Evolutionary conservation across 73 alveolate species (phyloP).

Genomic region (Paraurostyla sp.): DNA sequence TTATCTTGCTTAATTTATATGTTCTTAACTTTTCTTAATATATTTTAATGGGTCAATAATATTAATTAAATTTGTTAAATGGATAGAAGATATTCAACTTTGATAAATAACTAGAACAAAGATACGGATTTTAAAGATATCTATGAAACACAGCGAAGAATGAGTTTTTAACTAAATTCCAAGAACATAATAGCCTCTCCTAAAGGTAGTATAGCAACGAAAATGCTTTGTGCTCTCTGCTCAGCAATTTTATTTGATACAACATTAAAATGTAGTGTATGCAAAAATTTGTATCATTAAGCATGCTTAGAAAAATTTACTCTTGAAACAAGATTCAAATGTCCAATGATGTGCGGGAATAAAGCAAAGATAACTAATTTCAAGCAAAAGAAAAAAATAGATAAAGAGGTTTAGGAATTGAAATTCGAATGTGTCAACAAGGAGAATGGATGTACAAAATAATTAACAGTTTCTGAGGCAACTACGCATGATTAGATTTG

Average conservation of each 20-base stretch:
- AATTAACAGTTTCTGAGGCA: not conserved
- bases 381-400: not conserved
- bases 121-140: not conserved
- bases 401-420: not conserved
- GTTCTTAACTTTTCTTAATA: no score
- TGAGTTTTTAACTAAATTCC: constrained; percentile 20
- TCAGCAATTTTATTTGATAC: not conserved
- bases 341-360: constrained; percentile 30
- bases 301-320: not conserved
- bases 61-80: no score
- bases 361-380: no score
- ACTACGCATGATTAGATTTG: not conserved
- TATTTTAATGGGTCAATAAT: no score
- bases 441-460: not conserved
- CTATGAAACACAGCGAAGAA: constrained; percentile 4
- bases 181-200: not conserved
- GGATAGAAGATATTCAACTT: constrained; percentile 10
- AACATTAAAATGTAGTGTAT: constrained; percentile 1
- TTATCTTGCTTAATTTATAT: not conserved
- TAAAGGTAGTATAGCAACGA: no score
- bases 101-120: not conserved
- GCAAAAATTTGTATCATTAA: not conserved
- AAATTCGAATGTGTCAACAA: not conserved
- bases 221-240: constrained; percentile 25
- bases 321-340: constrained; percentile 11